Conservation (phyloP, 345 rosid genomes). For the Boechera retrofracta region DNA sequence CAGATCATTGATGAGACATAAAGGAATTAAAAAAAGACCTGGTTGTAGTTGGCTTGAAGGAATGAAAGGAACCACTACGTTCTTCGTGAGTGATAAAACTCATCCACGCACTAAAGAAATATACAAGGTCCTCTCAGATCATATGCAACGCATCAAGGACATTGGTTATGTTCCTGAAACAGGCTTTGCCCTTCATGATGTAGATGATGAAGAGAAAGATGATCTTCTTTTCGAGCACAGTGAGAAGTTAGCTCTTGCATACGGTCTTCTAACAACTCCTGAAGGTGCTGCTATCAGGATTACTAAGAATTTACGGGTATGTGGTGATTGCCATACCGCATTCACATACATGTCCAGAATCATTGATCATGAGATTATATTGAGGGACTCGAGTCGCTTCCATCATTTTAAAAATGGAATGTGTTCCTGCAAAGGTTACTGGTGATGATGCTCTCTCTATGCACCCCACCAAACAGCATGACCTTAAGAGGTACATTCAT, state of each 20-base stretch:
- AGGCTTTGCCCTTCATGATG: slow-evolving; percentile 85
- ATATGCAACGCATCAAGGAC: slow-evolving; percentile 68
- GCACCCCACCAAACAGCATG: slow-evolving; percentile 3
- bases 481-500: slow-evolving; percentile 5
- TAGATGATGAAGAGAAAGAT: slow-evolving; percentile 88
- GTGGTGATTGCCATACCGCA: slow-evolving; percentile 88
- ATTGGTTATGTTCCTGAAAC: slow-evolving; percentile 83
- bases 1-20: slow-evolving; percentile 69
- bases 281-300: slow-evolving; percentile 68
- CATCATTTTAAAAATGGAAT: slow-evolving; percentile 84
- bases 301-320: slow-evolving; percentile 77
- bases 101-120: slow-evolving; percentile 63
- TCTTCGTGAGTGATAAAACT: slow-evolving; percentile 75
- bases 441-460: slow-evolving; percentile 52
- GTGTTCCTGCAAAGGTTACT: slow-evolving; percentile 82
- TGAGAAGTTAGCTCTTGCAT: slow-evolving; percentile 90
- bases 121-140: slow-evolving; percentile 57
- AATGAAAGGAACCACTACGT: slow-evolving; percentile 69
- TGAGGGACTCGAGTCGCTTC: slow-evolving; percentile 91
- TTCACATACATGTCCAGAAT: slow-evolving; percentile 69
- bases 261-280: slow-evolving; percentile 63
- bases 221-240: slow-evolving; percentile 78
- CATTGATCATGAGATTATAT: slow-evolving; percentile 69
- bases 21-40: slow-evolving; percentile 76
- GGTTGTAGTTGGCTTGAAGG: slow-evolving; percentile 95